Evolutionary conservation across 176 grass and related monocot genomes (phyloP), one percentile per base, ranked within the genome.

Genomic region (Triticum timopheevii): DNA sequence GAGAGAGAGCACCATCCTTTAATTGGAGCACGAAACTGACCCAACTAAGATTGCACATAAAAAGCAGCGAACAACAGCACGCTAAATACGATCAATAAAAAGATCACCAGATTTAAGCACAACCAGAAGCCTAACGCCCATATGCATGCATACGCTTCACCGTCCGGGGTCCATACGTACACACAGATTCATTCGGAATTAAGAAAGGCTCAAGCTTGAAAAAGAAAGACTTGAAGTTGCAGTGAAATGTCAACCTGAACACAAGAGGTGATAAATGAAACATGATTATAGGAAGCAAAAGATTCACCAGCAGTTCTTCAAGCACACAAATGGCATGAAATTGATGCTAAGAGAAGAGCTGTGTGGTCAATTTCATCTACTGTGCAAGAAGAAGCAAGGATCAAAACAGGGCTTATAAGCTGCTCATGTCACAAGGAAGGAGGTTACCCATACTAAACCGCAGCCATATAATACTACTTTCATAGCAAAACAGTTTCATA

Each of bases 171-270:
- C 45, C 45, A 49, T 49, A 5, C 13, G 1, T 56, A 87, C 90
- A 73, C 73, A 84, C 2, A 97, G 50, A 6, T 86, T 64, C 3
- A 44, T 44, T 15, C 13, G 88, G 81, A 33, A 68, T 8, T 38
- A 38, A 82, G 23, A 90, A 83, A 71, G 24, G 16, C 6, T 97
- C 94, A 11, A 79, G 27, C 0, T 77, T 74, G 47, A 15, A 49
- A 90, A 34, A 6, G 9, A 15, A 49, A 49, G 90, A 93, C 3
- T 5, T 30, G 44, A 97, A 97, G 10, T 62, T 85, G 27, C 23
- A 27, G 5, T 90, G 95, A 45, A 97, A 71, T 81, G 28, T 88
- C 71, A 15, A 97, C 68, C 92, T 97, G 8, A 74, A 70, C 40
- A 80, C 27, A 54, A 42, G 35, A 33, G 24, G 33, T 81, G 25